phyloP scores from a whole-genome alignment of 768 basidiomycete genomes.

The Rhizopogon vinicolor region DNA sequence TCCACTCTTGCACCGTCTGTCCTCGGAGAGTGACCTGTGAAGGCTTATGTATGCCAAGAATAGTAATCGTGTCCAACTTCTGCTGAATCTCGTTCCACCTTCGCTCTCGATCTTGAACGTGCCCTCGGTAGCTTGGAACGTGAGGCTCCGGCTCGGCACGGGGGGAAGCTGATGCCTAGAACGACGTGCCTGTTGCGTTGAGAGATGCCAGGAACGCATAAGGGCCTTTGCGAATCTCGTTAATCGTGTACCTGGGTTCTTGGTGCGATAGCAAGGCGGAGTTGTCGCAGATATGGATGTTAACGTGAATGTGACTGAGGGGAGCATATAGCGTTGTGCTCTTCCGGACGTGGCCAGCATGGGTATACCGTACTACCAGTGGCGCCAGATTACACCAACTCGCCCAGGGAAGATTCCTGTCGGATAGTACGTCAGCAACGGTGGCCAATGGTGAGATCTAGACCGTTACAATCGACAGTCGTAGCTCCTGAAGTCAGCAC shows the following conservation, averaged over 20 bases:
- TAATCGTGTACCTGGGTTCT: conserved; percentile 60
- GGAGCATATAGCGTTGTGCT: conserved; percentile 58
- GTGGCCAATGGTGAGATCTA: neutral
- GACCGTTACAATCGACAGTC: conserved; percentile 53
- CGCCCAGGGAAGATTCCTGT: conserved; percentile 64
- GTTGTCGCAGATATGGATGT: conserved; percentile 70
- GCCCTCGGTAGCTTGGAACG: conserved; percentile 33
- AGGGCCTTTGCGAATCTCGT: conserved; percentile 58
- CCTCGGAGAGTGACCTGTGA: conserved; percentile 35
- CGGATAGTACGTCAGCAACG: neutral
- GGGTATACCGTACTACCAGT: conserved; percentile 61
- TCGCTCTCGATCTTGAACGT: conserved; percentile 32
- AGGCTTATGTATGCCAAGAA: conserved; percentile 54
- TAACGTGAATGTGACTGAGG: conserved; percentile 73
- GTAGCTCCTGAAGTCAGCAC: conserved; percentile 39
- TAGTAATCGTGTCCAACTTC: conserved; percentile 45
- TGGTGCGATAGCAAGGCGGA: conserved; percentile 61
- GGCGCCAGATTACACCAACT: conserved; percentile 57
- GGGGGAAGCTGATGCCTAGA: conserved; percentile 58
- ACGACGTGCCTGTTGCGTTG: conserved; percentile 41
- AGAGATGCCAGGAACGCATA: conserved; percentile 62
- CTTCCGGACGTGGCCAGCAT: conserved; percentile 39
- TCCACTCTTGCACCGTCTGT: conserved; percentile 27
- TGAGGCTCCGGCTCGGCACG: conserved; percentile 45
- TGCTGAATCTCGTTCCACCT: conserved; percentile 35